Evolutionary conservation across 1,284 basidiomycete genomes (phyloP).

Genomic region (Leccinum angustisporum): DNA sequence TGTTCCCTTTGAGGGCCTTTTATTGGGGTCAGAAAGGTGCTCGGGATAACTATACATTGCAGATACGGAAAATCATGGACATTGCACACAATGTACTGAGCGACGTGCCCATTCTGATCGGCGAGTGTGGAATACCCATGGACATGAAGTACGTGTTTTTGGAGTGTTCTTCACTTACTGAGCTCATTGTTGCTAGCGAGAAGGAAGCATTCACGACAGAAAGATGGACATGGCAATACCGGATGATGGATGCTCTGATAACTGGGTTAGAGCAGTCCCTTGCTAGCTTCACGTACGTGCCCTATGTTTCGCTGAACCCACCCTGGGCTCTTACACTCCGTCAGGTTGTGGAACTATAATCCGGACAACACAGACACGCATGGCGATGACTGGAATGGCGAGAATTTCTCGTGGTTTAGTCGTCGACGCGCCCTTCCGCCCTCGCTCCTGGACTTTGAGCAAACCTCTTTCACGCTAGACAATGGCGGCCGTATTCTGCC

Average conservation of each 20-base stretch:
- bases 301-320: not conserved
- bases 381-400: constrained; percentile 95
- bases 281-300: constrained; percentile 78
- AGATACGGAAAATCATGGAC: constrained; percentile 79
- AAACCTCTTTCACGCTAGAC: constrained; percentile 66
- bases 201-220: constrained; percentile 71
- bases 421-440: constrained; percentile 53
- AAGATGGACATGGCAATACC: constrained; percentile 77
- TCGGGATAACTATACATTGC: constrained; percentile 77
- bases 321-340: not conserved
- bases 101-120: constrained; percentile 80
- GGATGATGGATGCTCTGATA: constrained; percentile 90
- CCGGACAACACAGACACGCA: constrained; percentile 75
- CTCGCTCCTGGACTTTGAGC: constrained; percentile 52
- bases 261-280: constrained; percentile 72
- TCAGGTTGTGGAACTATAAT: constrained; percentile 94
- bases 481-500: constrained; percentile 78
- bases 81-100: constrained; percentile 67
- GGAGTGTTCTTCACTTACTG: not conserved
- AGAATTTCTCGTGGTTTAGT: constrained; percentile 95
- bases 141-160: constrained; percentile 78
- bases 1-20: constrained; percentile 76
- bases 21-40: constrained; percentile 86
- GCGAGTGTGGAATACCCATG: constrained; percentile 92
- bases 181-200: constrained; percentile 44